Base-by-base conservation (phyloP, 1,284 basidiomycete genomes). In the Ceratobasidium sp. region DNA sequence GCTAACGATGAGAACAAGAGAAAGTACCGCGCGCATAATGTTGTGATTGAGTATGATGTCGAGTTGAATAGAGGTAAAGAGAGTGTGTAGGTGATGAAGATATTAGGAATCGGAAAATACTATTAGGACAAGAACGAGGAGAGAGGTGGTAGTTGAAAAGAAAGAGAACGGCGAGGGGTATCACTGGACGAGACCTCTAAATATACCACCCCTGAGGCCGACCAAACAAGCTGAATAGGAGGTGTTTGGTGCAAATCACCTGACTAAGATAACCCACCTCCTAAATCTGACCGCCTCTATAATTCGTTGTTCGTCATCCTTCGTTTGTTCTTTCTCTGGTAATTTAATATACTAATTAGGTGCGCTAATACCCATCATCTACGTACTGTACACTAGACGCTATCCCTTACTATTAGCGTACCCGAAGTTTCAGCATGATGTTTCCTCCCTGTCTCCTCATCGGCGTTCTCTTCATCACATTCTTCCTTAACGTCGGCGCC, bases 141-240 rank as follows among this genome's bases (percentile, higher is more conserved):
- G 56, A 17, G 33, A 26, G 10, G 50, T 74, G 71, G 71, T 74
- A 61, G 71, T 48, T 64, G 71, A 23, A 28, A 42, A 48, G 59
- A 54, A 23, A 74, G 56, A 65, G 61, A n/a, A 48, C 26, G 46
- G 40, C 54, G 13, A 15, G 33, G 40, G 61, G n/a, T 56, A 61
- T 9, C 3, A 33, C 15, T 20, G n/a, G 23, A 10, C 10, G 17
- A n/a, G 57, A 17, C 59, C 44, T 74, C 48, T 74, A 64, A 62
- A 61, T 74, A 74, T 59, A 28, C 38, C 2, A 26, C 66, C 67
- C 71, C 61, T 52, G 26, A 48, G 59, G 15, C 26, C 3, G 40
- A 38, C 15, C 71, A 74, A 74, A n/a, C n/a, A n/a, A n/a, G n/a
- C n/a, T n/a, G n/a, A n/a, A 62, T 74, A 73, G 69, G 69, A 57